A percentile compares a stretch with the other conserved stretches of the same genome.
Conservation (phyloP, 2,329 filamentous ascomycete species). For the Pseudogymnoascus sp. region DNA sequence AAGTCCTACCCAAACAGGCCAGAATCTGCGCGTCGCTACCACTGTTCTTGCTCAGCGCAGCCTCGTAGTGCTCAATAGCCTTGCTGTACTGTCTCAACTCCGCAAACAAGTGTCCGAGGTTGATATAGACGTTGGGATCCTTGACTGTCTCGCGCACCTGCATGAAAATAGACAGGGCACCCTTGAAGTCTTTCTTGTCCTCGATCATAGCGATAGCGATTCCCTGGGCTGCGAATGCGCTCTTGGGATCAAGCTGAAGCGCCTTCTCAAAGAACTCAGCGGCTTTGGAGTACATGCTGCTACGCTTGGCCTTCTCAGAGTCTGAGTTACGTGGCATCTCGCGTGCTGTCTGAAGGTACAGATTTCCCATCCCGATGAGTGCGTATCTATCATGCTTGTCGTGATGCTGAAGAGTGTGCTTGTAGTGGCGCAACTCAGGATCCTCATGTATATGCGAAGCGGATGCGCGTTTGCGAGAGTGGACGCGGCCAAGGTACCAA, state of each 20-base stretch:
- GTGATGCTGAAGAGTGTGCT: conserved; percentile 85
- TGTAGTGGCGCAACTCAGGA: conserved; percentile 86
- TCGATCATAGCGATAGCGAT: conserved; percentile 90
- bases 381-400: conserved; percentile 99
- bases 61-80: conserved; percentile 91
- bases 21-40: conserved; percentile 56
- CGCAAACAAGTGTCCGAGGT: conserved; percentile 85
- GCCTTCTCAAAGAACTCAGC: conserved; percentile 99
- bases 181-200: conserved; percentile 81
- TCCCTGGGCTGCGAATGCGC: conserved; percentile 92
- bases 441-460: conserved; percentile 69
- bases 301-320: conserved; percentile 81
- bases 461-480: conserved; percentile 68
- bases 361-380: conserved; percentile 91
- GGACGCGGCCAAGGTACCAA: conserved; percentile 81
- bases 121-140: conserved; percentile 82
- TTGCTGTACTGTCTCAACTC: conserved; percentile 86
- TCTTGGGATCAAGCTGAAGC: conserved; percentile 85
- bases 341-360: conserved; percentile 72
- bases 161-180: conserved; percentile 77
- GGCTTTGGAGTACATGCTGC: conserved; percentile 77
- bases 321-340: conserved; percentile 93
- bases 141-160: conserved; percentile 86
- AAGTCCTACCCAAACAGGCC: conserved; percentile 63
- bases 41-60: conserved; percentile 55